Percentiles rank a stretch among this genome's conserved stretches.
These are phyloP conservation scores for Roridomyces roridus DNA, from an alignment of 768 basidiomycete genomes.

Conservation along the genomic window DNA sequence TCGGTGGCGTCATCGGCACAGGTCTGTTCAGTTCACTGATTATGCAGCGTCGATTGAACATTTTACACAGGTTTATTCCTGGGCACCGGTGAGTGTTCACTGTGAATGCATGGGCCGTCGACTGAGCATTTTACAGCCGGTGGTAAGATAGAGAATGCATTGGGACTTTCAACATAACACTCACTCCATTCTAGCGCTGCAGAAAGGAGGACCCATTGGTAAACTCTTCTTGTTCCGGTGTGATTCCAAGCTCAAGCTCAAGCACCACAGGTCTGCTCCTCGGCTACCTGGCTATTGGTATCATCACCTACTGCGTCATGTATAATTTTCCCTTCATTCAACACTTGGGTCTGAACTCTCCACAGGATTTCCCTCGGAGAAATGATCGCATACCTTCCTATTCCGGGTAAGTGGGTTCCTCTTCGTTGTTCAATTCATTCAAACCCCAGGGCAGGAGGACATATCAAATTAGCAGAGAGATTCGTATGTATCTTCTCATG, in stretches of 20 bases:
- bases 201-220: constrained; percentile 74
- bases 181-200: constrained; percentile 31
- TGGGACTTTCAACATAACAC: background rate
- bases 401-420: constrained; percentile 48
- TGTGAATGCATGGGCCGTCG: background rate
- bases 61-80: constrained; percentile 64
- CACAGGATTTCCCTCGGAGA: constrained; percentile 63
- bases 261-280: constrained; percentile 60
- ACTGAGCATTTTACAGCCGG: background rate
- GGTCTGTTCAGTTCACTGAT: no score
- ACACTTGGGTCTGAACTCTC: constrained; percentile 4
- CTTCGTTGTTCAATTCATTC: no score
- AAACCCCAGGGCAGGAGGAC: constrained; percentile 47
- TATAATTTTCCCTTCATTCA: background rate
- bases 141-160: no score
- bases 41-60: background rate
- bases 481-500: constrained; percentile 45
- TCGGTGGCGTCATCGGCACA: constrained; percentile 61
- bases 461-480: constrained; percentile 81
- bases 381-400: constrained; percentile 60
- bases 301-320: constrained; percentile 78
- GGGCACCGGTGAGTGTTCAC: constrained; percentile 55
- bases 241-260: background rate
- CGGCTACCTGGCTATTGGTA: constrained; percentile 70
- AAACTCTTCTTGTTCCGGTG: background rate